Percentiles rank a stretch among this genome's conserved stretches.
phyloP scores from a whole-genome alignment of 805 yeast genomes.

The Lipomyces oligophaga region DNA sequence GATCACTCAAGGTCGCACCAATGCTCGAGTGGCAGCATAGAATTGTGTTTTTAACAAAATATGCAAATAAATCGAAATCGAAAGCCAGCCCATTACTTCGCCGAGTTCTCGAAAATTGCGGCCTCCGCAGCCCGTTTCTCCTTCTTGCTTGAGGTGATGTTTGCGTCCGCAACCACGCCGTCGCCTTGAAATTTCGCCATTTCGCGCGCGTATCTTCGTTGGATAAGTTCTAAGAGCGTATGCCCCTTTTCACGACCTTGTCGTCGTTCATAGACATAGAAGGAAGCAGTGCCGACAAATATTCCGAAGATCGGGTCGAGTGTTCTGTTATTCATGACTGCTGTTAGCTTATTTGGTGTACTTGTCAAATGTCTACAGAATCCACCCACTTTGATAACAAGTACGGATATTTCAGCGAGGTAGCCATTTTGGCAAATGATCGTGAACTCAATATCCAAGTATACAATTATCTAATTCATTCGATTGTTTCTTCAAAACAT shows the following conservation, averaged over 20 bases:
- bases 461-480: too few relatives aligned
- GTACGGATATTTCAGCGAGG: constrained; percentile 24
- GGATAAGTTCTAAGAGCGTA: constrained; percentile 17
- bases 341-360: neutral
- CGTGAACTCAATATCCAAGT: too few relatives aligned
- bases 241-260: constrained; percentile 28
- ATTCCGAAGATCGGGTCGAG: constrained; percentile 30
- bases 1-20: too few relatives aligned
- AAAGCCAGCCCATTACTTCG: too few relatives aligned
- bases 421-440: too few relatives aligned
- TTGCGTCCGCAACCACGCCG: constrained; percentile 1
- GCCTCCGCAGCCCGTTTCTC: constrained; percentile 20
- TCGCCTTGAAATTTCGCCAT: constrained; percentile 6
- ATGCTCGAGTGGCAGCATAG: too few relatives aligned
- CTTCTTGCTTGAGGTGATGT: constrained; percentile 3
- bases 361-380: neutral
- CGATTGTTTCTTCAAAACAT: too few relatives aligned
- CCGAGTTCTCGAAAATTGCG: constrained; percentile 21
- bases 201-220: constrained; percentile 16
- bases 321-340: constrained; percentile 1
- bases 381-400: constrained; percentile 25
- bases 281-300: constrained; percentile 28
- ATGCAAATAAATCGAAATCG: too few relatives aligned
- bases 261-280: constrained; percentile 28
- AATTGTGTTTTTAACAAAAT: too few relatives aligned